These are phyloP conservation scores for Microdochium bolleyi DNA, from an alignment of 2,329 filamentous ascomycete genomes.

Conservation along the genomic window DNA sequence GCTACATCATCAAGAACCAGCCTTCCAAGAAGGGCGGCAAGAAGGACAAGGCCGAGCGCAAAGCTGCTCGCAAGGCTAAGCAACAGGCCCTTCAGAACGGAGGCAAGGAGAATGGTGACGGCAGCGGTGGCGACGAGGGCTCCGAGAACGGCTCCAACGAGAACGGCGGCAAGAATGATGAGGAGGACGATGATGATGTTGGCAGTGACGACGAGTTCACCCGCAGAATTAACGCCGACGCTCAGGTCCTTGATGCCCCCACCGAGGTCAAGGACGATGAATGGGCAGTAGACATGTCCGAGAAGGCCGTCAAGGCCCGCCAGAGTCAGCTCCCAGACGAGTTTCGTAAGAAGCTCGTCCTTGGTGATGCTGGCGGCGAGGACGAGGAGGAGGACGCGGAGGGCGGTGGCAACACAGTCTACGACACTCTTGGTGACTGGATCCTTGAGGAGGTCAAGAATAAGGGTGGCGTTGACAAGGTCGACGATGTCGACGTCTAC, in stretches of 20 bases:
- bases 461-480: conserved; percentile 66
- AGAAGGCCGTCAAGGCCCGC: conserved; percentile 89
- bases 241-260: conserved; percentile 39
- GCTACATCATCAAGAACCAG: conserved; percentile 95
- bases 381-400: conserved; percentile 68
- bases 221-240: conserved; percentile 65
- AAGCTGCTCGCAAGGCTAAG: conserved; percentile 86
- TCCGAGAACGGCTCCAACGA: conserved; percentile 53
- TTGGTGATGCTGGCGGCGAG: conserved; percentile 65
- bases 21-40: conserved; percentile 89
- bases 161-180: conserved; percentile 38
- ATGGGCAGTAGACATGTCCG: conserved; percentile 95
- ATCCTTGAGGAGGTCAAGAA: conserved; percentile 66
- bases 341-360: conserved; percentile 83
- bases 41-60: conserved; percentile 85
- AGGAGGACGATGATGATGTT: conserved; percentile 53
- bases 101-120: conserved; percentile 42
- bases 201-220: conserved; percentile 89
- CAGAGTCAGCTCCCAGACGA: conserved; percentile 89
- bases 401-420: conserved; percentile 64
- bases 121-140: conserved; percentile 58
- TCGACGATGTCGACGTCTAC: conserved; percentile 88
- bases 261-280: conserved; percentile 72
- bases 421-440: conserved; percentile 91
- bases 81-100: conserved; percentile 58